These are phyloP conservation scores for Ceratobasidium sp. DNA, from an alignment of 1,284 basidiomycete genomes.

Conservation along the genomic window DNA sequence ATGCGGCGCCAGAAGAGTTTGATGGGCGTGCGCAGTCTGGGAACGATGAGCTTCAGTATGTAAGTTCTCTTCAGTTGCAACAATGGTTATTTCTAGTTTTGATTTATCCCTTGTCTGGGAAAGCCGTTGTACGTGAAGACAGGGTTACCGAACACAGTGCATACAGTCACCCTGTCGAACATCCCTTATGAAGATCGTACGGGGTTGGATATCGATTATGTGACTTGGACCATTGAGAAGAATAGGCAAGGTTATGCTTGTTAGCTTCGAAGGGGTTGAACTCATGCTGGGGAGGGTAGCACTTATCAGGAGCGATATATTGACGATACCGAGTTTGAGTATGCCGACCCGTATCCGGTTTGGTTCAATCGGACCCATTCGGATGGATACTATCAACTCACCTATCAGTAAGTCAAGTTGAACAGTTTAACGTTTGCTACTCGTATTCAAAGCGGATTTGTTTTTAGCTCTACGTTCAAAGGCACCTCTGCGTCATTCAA, in stretches of 20 bases:
- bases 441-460: not conserved
- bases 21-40: conserved; percentile 14
- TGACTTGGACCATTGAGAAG: conserved; percentile 6
- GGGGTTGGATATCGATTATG: conserved; percentile 20
- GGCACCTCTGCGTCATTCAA: conserved; percentile 5
- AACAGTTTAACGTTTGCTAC: not conserved
- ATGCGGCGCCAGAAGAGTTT: not conserved
- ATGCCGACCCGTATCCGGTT: not conserved
- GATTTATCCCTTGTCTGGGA: not conserved
- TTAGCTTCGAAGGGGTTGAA: not conserved
- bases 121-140: conserved; percentile 14
- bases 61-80: not conserved
- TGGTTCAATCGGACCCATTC: conserved; percentile 4
- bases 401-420: conserved; percentile 13
- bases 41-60: conserved; percentile 4
- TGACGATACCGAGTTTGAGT: conserved; percentile 22
- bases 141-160: not conserved
- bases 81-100: not conserved
- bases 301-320: not conserved
- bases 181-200: not conserved
- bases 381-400: conserved; percentile 5
- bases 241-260: conserved; percentile 1
- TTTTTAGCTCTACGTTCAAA: not conserved
- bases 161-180: conserved; percentile 12
- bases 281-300: not conserved